Percentiles rank a stretch among this genome's conserved stretches.
phyloP scores from a whole-genome alignment of 1,139 yeast genomes.

The Yamadazyma atmosphaerica region DNA sequence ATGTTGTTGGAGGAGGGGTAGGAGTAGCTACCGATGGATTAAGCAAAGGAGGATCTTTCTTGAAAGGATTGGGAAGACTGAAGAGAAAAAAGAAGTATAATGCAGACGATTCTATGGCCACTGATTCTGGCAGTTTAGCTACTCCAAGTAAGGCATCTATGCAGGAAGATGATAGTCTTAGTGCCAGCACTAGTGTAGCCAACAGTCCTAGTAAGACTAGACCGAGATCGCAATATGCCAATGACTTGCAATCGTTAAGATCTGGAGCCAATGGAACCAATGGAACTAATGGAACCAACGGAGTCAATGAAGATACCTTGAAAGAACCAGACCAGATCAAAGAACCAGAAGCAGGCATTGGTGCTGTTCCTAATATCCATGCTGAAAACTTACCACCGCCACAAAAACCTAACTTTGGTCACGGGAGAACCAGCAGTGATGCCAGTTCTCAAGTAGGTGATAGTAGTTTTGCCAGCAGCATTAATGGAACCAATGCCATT shows the following conservation, averaged over 20 bases:
- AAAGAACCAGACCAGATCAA: conserved; percentile 4
- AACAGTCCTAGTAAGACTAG: conserved; percentile 12
- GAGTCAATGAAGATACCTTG: conserved; percentile 7
- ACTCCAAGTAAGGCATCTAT: conserved; percentile 4
- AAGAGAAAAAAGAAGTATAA: conserved; percentile 21
- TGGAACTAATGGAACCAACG: no score
- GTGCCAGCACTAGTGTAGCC: conserved; percentile 4
- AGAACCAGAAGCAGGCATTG: conserved; percentile 10
- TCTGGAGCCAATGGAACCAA: conserved; percentile 17
- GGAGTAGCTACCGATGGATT: conserved; percentile 31
- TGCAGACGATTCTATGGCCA: conserved; percentile 7
- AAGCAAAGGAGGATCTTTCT: conserved; percentile 44
- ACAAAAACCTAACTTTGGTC: conserved; percentile 29
- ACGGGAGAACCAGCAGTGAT: conserved; percentile 27
- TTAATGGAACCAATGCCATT: conserved; percentile 37
- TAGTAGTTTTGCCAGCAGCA: conserved; percentile 38
- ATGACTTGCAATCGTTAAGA: conserved; percentile 26
- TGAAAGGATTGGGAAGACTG: conserved; percentile 34
- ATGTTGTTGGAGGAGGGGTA: conserved; percentile 26
- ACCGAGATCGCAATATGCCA: conserved; percentile 17
- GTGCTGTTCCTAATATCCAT: conserved; percentile 36
- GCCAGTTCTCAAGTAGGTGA: conserved; percentile 31
- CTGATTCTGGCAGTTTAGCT: background rate
- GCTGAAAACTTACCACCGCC: conserved; percentile 43
- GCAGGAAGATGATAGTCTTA: conserved; percentile 4